Percentiles rank a stretch among this genome's conserved stretches.
Conservation (phyloP, 2,329 filamentous ascomycete species). For the Penicillium corylophilum region DNA sequence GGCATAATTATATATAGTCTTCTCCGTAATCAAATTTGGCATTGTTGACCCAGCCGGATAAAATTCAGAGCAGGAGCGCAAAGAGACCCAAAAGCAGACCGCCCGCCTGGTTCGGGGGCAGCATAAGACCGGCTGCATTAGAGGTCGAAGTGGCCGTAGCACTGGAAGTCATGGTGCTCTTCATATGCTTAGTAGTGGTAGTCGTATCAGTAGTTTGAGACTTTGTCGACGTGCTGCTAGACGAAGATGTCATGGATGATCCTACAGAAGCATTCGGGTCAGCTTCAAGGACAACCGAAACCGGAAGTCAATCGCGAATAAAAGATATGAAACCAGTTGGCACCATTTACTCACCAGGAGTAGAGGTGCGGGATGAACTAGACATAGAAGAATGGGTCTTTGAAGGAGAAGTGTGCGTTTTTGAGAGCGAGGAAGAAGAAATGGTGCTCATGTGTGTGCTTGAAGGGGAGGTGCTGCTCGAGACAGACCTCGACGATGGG, state of each 20-base stretch:
- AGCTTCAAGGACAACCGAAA: background rate
- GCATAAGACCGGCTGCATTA: slow-evolving; percentile 27
- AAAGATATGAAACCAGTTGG: slow-evolving; percentile 15
- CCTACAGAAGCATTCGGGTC: slow-evolving; percentile 1
- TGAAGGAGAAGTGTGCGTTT: slow-evolving; percentile 10
- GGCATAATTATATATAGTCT: background rate
- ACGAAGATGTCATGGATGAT: background rate
- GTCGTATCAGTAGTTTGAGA: slow-evolving; percentile 15
- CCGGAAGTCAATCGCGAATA: background rate
- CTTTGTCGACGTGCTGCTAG: slow-evolving; percentile 10
- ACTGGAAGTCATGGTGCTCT: slow-evolving; percentile 18
- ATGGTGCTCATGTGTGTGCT: background rate
- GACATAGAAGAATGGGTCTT: slow-evolving; percentile 3
- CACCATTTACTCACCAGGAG: slow-evolving; percentile 28
- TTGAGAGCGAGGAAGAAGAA: background rate
- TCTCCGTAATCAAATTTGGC: background rate
- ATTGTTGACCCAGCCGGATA: background rate
- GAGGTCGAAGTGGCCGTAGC: slow-evolving; percentile 21
- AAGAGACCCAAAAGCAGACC: slow-evolving; percentile 28
- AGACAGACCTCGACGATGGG: slow-evolving; percentile 7
- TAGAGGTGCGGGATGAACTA: slow-evolving; percentile 18
- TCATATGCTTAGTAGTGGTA: slow-evolving; percentile 19
- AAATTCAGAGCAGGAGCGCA: slow-evolving; percentile 25
- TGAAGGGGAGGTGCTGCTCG: slow-evolving; percentile 5
- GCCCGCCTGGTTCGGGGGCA: slow-evolving; percentile 29